phyloP scores from a whole-genome alignment of 305 asterid genomes.

The Andrographis paniculata region DNA sequence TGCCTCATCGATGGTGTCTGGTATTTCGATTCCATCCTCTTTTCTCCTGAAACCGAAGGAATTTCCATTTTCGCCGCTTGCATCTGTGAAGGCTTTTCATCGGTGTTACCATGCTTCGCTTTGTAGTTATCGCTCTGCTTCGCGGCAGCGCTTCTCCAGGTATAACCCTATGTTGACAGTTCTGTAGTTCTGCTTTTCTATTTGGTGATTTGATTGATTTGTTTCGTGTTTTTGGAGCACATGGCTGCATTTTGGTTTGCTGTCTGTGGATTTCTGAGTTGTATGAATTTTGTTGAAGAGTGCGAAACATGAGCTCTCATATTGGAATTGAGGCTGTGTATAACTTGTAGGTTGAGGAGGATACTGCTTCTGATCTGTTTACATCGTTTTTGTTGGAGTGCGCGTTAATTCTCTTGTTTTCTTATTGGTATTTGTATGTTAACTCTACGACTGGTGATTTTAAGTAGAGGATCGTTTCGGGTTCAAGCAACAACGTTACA shows the following conservation, averaged over 20 bases:
- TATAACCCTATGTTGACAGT: constrained; percentile 10
- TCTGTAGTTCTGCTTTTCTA: too few species aligned
- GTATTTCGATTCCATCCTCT: constrained; percentile 27
- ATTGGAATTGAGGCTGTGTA: not conserved
- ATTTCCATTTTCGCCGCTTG: constrained; percentile 27
- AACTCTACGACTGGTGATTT: constrained; percentile 13
- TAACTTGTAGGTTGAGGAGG: not conserved
- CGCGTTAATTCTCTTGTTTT: not conserved
- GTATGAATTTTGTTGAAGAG: not conserved
- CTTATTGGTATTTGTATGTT: constrained; percentile 7
- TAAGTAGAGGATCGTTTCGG: constrained; percentile 27
- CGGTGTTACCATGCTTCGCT: constrained; percentile 13
- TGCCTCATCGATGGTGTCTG: constrained; percentile 32
- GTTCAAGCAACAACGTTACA: constrained; percentile 57
- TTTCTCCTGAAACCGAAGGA: constrained; percentile 22
- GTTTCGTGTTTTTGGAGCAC: constrained; percentile 3
- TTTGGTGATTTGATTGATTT: constrained; percentile 1
- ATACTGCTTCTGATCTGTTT: constrained; percentile 3
- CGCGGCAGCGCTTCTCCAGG: constrained; percentile 36
- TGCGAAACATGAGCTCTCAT: not conserved
- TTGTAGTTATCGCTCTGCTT: constrained; percentile 18
- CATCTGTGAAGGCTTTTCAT: constrained; percentile 19
- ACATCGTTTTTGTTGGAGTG: not conserved
- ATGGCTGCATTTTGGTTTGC: constrained; percentile 3
- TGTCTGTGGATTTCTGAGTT: constrained; percentile 4